Conservation (phyloP, 2,329 filamentous ascomycete genomes). For the Lachnellula willkommii region DNA sequence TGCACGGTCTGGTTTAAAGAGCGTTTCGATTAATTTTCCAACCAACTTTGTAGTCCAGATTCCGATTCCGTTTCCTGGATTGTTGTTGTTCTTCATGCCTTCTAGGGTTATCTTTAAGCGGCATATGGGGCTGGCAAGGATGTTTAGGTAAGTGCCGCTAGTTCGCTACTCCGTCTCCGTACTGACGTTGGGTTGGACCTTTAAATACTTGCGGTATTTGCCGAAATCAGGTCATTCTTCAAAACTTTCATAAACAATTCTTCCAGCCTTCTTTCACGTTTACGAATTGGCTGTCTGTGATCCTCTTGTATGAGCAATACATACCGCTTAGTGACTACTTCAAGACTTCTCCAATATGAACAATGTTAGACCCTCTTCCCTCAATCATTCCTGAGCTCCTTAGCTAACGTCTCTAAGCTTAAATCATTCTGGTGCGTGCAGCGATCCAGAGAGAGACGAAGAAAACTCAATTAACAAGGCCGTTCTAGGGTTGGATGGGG, state of each 20-base stretch:
- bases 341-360: slow-evolving; percentile 41
- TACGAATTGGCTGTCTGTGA: too few relatives aligned
- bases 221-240: slow-evolving; percentile 12
- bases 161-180: background rate
- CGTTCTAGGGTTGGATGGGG: slow-evolving; percentile 79
- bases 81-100: slow-evolving; percentile 5
- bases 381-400: background rate
- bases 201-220: background rate
- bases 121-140: background rate
- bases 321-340: background rate
- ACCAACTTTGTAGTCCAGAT: background rate
- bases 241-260: background rate
- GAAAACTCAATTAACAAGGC: slow-evolving; percentile 17
- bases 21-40: background rate
- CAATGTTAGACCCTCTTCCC: slow-evolving; percentile 39
- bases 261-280: background rate
- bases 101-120: slow-evolving; percentile 5
- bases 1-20: background rate
- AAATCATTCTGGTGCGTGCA: slow-evolving; percentile 59
- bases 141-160: background rate
- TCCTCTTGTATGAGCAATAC: too few relatives aligned
- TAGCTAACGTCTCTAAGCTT: slow-evolving; percentile 40
- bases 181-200: too few relatives aligned
- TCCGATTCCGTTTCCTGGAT: background rate
- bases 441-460: slow-evolving; percentile 7